Percentiles rank a stretch among this genome's conserved stretches.
These are phyloP conservation scores for Calamus simplicifolius DNA, from an alignment of 176 grass and related monocot genomes.

Conservation along the genomic window DNA sequence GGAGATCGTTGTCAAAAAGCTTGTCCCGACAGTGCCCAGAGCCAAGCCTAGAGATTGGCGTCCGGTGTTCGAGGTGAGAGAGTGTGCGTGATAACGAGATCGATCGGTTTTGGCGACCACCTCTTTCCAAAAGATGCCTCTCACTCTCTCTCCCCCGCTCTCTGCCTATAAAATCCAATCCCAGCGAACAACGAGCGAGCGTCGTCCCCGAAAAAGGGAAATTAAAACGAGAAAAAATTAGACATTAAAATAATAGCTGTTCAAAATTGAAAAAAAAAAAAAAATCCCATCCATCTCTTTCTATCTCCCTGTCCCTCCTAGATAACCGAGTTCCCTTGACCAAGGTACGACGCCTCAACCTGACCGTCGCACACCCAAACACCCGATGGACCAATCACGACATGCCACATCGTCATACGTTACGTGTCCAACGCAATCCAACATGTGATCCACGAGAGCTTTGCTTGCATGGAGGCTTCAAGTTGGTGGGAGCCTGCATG, in stretches of 20 bases:
- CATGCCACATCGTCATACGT: too few relatives aligned
- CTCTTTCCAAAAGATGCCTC: neutral
- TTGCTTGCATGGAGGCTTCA: too few relatives aligned
- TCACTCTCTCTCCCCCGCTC: conserved; percentile 14
- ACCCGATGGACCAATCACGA: too few relatives aligned
- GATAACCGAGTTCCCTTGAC: conserved; percentile 32
- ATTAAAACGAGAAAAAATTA: neutral
- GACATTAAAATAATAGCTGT: neutral
- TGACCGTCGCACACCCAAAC: too few relatives aligned
- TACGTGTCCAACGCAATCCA: too few relatives aligned
- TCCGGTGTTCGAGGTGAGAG: conserved; percentile 16
- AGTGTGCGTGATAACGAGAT: too few relatives aligned
- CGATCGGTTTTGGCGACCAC: too few relatives aligned
- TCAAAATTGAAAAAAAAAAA: conserved; percentile 8
- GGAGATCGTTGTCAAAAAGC: conserved; percentile 79
- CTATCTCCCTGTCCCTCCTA: conserved; percentile 2
- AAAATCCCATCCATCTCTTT: conserved; percentile 6
- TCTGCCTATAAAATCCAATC: neutral
- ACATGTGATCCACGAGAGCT: too few relatives aligned
- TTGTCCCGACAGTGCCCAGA: conserved; percentile 59
- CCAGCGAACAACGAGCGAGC: conserved; percentile 5
- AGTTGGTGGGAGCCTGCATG: too few relatives aligned
- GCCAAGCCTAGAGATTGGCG: conserved; percentile 73
- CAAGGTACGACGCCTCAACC: neutral
- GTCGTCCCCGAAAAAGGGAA: too few relatives aligned